Base-by-base conservation (phyloP, 768 basidiomycete species). In the Russula vinacea region DNA sequence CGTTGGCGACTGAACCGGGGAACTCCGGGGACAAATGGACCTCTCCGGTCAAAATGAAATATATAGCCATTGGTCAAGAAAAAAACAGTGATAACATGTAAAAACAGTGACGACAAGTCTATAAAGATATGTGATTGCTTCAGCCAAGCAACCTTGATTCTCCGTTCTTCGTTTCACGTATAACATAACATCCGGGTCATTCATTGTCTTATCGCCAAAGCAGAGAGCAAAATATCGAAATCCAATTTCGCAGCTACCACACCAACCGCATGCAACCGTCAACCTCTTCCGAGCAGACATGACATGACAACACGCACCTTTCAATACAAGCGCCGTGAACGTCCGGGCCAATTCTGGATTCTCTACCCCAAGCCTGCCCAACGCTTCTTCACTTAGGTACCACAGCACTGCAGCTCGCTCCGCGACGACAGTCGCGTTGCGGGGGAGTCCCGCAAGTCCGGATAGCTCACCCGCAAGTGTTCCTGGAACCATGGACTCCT, bases 401-500 rank as follows among this genome's bases (percentile, higher is more conserved):
- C 96, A 99, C 56, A 98, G 68, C 16, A 88, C 83, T 8, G 84
- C 87, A 9, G 85, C 80, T 5, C 85, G 80, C 74, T 98, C 96
- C 3, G 89, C 92, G 0, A 87, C 78, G 40, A 92, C 92, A 5
- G 88, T 91, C 29, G 94, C 89, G 72, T 97, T 98, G 54, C 96
- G 80, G 19, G 85, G 80, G 22, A 88, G 79, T 24, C 85, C 85
- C 10, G 94, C 87, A 14, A 99, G 77, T 42, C 89, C 90, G 0
- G 92, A 88, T 58, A 99, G 74, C 75, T 98, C 96, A 0, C 96
- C 96, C 11, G 95, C 92, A 2, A 98, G 77, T 0, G 94, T 93
- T 2, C 94, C 95, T 4, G 92, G 85, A 0, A 95, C 92, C 94
- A 96, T 96, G 2, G 89, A 91, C 76, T 96, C 94, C 70, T 90